Base-by-base conservation (phyloP, 1,284 basidiomycete species). In the Xanthoconium separans region DNA sequence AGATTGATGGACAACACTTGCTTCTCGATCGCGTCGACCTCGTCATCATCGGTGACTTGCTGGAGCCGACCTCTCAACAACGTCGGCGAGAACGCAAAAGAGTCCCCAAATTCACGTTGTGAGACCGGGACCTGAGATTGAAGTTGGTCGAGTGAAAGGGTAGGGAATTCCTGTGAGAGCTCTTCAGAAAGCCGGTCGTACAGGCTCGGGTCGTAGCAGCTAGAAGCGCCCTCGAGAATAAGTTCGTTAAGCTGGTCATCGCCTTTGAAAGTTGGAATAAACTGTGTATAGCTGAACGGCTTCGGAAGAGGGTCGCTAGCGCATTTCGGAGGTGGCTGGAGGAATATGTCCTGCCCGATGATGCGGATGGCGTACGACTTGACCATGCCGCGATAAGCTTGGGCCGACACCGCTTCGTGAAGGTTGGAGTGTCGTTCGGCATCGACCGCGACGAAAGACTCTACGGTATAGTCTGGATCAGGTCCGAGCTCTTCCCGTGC, bases 341-440 rank as follows among this genome's bases (percentile, higher is more conserved):
- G 77, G 24, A 78, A 81, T 57, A 91, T 82, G 59, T 91, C 89
- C 18, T 83, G 76, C n/a, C 81, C 84, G 24, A 88, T 70, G 55
- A 95, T 83, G 39, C 84, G 83, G 36, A 90, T 75, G 0, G 89
- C 91, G 61, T 85, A 82, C 1, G 92, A 82, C 65, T 93, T 93
- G 33, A 82, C 81, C 43, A 86, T 77, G 6, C 83, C 84, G 6
- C 87, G 86, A 67, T 93, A 89, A 8, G 85, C 75, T 65, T 90
- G 83, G 27, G 71, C 68, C 4, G 84, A 78, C 18, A 89, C 80
- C 0, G 78, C 77, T 27, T 84, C 81, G 54, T 91, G 82, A 16
- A 82, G 72, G 44, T 77, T 75, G 1, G 87, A 85, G 52, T 77
- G 83, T 13, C 70, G 75, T n/a, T 75, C 70, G 7, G 79, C 81